A percentile compares a stretch with the other conserved stretches of the same genome.
Conservation (phyloP, 2,329 filamentous ascomycete species). For the Coniella vitis region DNA sequence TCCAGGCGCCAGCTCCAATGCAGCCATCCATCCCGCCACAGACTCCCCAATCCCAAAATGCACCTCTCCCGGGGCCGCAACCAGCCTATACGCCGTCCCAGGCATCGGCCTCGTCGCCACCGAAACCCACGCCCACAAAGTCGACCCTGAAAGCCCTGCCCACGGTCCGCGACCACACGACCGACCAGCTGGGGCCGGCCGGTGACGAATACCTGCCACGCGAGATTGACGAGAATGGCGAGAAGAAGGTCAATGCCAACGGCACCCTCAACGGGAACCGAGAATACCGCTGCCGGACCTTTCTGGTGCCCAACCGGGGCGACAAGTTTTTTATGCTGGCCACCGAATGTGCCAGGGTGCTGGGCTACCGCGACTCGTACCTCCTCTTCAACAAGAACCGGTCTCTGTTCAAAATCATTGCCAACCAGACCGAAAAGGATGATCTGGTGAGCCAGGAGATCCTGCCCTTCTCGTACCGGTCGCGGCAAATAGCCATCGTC, state of each 20-base stretch:
- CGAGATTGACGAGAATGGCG: constrained; percentile 86
- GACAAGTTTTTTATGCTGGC: constrained; percentile 98
- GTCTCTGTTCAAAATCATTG: constrained; percentile 95
- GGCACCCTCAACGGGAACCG: constrained; percentile 76
- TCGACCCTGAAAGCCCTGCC: constrained; percentile 86
- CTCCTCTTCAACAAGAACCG: constrained; percentile 97
- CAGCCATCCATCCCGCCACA: constrained; percentile 29
- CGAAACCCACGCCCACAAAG: constrained; percentile 76
- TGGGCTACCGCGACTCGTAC: constrained; percentile 96
- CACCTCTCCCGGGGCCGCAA: constrained; percentile 27
- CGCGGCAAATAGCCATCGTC: constrained; percentile 96
- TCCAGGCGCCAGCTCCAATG: constrained; percentile 41
- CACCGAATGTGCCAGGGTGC: constrained; percentile 88
- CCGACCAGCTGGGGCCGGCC: constrained; percentile 82
- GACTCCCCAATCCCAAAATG: constrained; percentile 19
- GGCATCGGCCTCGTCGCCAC: constrained; percentile 49
- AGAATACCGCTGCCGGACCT: constrained; percentile 88
- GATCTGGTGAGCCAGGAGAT: constrained; percentile 93
- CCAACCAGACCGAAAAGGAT: constrained; percentile 91
- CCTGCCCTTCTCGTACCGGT: constrained; percentile 92
- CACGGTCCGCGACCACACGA: constrained; percentile 94
- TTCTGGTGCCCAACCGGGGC: constrained; percentile 82
- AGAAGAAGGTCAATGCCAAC: constrained; percentile 83
- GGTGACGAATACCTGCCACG: constrained; percentile 93
- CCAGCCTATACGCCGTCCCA: constrained; percentile 35